Evolutionary conservation across 371 early-diverging fungal species (phyloP).

Genomic region (Mortierella sp.): DNA sequence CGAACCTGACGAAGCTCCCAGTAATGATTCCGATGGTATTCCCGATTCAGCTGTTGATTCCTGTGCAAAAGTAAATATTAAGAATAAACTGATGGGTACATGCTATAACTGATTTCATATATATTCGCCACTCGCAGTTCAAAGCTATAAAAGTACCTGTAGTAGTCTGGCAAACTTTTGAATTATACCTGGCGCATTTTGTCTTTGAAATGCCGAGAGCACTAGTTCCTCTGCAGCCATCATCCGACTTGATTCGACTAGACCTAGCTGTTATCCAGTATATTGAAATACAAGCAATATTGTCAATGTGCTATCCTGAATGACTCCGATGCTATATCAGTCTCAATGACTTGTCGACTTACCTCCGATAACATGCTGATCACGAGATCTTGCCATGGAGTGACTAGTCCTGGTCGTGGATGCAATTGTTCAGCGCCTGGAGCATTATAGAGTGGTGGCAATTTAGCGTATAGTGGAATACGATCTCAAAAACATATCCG

Average conservation of each 20-base stretch:
- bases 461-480: conserved; percentile 1
- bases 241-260: conserved; percentile 50
- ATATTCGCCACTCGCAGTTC: not conserved
- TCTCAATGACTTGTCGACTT: not conserved
- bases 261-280: conserved; percentile 29
- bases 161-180: conserved; percentile 31
- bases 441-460: not conserved
- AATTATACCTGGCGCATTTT: conserved; percentile 40
- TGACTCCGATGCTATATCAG: not conserved
- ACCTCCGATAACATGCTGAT: conserved; percentile 44
- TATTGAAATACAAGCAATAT: too few species aligned
- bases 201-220: conserved; percentile 23
- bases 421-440: conserved; percentile 8
- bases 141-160: conserved; percentile 28
- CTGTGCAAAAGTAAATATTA: not conserved
- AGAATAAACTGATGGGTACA: not conserved
- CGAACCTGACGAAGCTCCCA: conserved; percentile 10
- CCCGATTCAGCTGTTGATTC: conserved; percentile 9
- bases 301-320: too few species aligned
- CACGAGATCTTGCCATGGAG: conserved; percentile 48
- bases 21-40: not conserved
- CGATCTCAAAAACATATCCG: not conserved
- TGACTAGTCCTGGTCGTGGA: not conserved
- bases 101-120: not conserved
- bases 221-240: conserved; percentile 51